These are phyloP conservation scores for Candida ficus DNA, from an alignment of 805 yeast genomes.

Conservation along the genomic window DNA sequence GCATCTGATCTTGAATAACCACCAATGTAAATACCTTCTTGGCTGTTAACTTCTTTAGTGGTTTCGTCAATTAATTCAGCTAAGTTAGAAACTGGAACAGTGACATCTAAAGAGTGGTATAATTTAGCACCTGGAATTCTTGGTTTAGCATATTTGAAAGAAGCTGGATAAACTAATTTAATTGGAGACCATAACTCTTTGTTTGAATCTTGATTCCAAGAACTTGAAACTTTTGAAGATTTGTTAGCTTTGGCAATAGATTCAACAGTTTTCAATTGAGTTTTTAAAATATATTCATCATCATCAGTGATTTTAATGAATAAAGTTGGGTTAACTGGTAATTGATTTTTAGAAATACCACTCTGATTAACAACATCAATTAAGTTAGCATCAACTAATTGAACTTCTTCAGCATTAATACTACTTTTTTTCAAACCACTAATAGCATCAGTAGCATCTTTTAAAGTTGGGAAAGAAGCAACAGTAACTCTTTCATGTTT, in stretches of 20 bases:
- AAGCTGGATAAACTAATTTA: slow-evolving; percentile 58
- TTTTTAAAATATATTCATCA: slow-evolving; percentile 32
- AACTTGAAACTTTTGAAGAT: slow-evolving; percentile 51
- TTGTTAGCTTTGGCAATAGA: slow-evolving; percentile 41
- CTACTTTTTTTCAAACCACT: slow-evolving; percentile 54
- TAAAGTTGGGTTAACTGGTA: slow-evolving; percentile 45
- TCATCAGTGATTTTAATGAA: slow-evolving; percentile 57
- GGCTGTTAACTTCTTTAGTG: slow-evolving; percentile 46
- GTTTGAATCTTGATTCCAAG: slow-evolving; percentile 50
- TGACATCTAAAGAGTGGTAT: slow-evolving; percentile 59
- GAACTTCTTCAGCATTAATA: slow-evolving; percentile 62
- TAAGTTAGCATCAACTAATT: slow-evolving; percentile 62
- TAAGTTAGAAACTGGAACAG: slow-evolving; percentile 65
- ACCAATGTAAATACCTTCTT: slow-evolving; percentile 48
- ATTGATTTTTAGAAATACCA: slow-evolving; percentile 43
- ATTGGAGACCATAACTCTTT: slow-evolving; percentile 67
- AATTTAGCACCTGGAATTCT: slow-evolving; percentile 28
- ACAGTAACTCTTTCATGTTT: slow-evolving; percentile 57
- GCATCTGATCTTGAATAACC: slow-evolving; percentile 77
- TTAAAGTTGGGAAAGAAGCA: slow-evolving; percentile 60
- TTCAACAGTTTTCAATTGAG: slow-evolving; percentile 39
- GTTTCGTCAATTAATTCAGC: slow-evolving; percentile 56
- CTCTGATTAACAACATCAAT: slow-evolving; percentile 55
- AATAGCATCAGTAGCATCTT: slow-evolving; percentile 66
- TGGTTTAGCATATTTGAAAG: slow-evolving; percentile 53